phyloP scores from a whole-genome alignment of 306 rosid genomes.

The Alnus rubra region DNA sequence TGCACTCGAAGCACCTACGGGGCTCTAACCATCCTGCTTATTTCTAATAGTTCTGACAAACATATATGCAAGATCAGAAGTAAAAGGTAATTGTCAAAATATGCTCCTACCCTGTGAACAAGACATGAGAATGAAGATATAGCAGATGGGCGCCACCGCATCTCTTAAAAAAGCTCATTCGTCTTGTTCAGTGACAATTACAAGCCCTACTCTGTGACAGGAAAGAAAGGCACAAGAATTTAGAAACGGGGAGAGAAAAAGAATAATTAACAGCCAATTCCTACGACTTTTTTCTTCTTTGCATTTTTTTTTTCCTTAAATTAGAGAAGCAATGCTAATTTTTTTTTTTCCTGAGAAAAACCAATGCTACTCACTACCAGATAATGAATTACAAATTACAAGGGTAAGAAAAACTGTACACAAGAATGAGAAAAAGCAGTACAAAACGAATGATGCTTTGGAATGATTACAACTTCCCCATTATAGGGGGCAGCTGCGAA shows the following conservation, averaged over 20 bases:
- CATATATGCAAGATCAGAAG: not conserved
- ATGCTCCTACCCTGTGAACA: not conserved
- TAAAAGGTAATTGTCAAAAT: not conserved
- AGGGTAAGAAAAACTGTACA: conserved; percentile 69
- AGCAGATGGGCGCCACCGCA: not conserved
- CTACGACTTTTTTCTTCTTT: not conserved
- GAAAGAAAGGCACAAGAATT: not conserved
- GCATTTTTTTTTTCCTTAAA: conserved; percentile 27
- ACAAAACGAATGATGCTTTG: conserved; percentile 44
- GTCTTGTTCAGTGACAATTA: not conserved
- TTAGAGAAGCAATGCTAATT: conserved; percentile 51
- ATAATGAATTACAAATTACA: conserved; percentile 61
- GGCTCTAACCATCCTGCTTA: not conserved
- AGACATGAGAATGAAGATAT: not conserved
- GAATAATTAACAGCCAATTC: not conserved
- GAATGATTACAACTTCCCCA: conserved; percentile 57
- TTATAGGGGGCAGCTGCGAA: conserved; percentile 53
- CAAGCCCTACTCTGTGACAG: not conserved
- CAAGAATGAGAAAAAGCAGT: conserved; percentile 53
- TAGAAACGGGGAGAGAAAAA: not conserved
- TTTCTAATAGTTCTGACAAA: not conserved
- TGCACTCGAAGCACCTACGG: not conserved
- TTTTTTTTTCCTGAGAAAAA: conserved; percentile 33
- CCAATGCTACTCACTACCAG: conserved; percentile 52
- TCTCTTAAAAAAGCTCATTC: not conserved